These are phyloP conservation scores for Wickerhamiella slavikovae DNA, from an alignment of 805 yeast species.

Conservation along the genomic window DNA sequence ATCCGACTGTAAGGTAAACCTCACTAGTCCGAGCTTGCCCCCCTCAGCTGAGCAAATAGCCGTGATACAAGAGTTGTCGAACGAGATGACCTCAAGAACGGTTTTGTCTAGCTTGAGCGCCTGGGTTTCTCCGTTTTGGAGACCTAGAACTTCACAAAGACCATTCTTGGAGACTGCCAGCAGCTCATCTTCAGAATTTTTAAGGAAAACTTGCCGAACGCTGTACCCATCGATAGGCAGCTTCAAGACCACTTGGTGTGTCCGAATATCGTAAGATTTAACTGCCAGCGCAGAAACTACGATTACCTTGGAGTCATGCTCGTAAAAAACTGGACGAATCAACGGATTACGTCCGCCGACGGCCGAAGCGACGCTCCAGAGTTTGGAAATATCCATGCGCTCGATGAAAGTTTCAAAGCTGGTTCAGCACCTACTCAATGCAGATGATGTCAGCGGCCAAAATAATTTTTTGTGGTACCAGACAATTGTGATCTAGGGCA, in stretches of 20 bases:
- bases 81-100: conserved; percentile 6
- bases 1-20: background rate
- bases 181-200: conserved; percentile 11
- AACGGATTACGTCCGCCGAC: conserved; percentile 20
- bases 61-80: background rate
- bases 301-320: conserved; percentile 15
- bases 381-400: conserved; percentile 1
- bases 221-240: conserved; percentile 16
- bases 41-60: conserved; percentile 3
- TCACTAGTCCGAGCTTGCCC: conserved; percentile 5
- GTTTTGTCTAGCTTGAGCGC: conserved; percentile 3
- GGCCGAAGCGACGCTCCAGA: conserved; percentile 15
- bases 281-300: conserved; percentile 20
- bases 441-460: too few relatives aligned
- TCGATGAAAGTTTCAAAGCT: too few relatives aligned
- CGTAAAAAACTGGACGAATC: conserved; percentile 19
- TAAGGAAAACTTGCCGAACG: conserved; percentile 16
- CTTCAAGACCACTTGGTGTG: conserved; percentile 18
- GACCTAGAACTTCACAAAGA: conserved; percentile 5
- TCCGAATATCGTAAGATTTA: conserved; percentile 18
- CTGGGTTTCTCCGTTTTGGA: conserved; percentile 4
- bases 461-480: too few relatives aligned
- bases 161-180: conserved; percentile 13
- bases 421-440: too few relatives aligned
- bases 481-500: too few relatives aligned